Percentiles rank a stretch among this genome's conserved stretches.
Conservation (phyloP, 139 green algal species). For the Diplosphaera chodatii region DNA sequence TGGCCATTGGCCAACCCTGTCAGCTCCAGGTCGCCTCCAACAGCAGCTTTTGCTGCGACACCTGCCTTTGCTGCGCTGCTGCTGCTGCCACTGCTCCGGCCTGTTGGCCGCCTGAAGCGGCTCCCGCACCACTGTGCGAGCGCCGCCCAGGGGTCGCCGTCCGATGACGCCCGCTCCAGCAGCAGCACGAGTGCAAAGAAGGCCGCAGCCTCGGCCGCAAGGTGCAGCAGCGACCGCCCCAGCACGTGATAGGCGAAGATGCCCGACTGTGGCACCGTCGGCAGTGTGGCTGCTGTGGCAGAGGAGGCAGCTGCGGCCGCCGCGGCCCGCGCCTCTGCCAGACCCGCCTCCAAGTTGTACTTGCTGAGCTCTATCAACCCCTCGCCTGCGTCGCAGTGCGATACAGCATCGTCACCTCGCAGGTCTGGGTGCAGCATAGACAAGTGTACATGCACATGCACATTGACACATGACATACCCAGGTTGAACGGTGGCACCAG, state of each 20-base stretch:
- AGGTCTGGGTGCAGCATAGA: too few species aligned
- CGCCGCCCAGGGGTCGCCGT: neutral
- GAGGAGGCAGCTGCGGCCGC: neutral
- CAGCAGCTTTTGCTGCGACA: too few species aligned
- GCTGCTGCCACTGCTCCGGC: too few species aligned
- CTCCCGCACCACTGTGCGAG: too few species aligned
- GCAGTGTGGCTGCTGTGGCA: neutral
- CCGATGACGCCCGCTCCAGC: neutral
- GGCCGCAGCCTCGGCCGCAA: constrained; percentile 6
- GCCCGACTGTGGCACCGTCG: neutral
- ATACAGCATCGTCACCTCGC: neutral
- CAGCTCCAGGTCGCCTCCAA: neutral
- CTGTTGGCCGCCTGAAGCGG: too few species aligned
- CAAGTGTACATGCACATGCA: too few species aligned
- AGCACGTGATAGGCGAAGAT: constrained; percentile 13
- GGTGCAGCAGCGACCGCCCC: constrained; percentile 13
- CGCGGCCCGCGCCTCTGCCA: neutral
- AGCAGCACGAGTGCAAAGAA: constrained; percentile 13
- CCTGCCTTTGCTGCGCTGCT: neutral
- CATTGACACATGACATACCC: neutral
- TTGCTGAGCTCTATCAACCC: constrained; percentile 31
- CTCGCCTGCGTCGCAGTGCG: constrained; percentile 7
- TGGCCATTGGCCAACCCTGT: neutral
- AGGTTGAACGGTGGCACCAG: constrained; percentile 42
- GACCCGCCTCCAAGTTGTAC: constrained; percentile 13